Conservation (phyloP, 768 basidiomycete genomes). For the Hygrocybe punicea region DNA sequence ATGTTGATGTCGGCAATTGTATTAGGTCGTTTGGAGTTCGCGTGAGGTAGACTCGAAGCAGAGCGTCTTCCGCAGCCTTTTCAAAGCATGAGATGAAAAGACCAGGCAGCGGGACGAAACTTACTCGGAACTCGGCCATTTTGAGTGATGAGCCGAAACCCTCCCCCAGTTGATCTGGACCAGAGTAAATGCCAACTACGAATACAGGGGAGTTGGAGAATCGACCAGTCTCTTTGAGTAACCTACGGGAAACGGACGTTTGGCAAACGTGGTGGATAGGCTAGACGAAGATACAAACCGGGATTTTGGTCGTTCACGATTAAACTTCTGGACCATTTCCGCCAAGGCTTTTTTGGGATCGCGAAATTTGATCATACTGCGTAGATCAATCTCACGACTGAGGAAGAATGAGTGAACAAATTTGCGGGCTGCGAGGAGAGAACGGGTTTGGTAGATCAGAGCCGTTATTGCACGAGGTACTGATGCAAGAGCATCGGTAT, state of each 20-base stretch:
- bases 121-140: conserved; percentile 92
- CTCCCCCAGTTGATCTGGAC: conserved; percentile 82
- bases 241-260: conserved; percentile 39
- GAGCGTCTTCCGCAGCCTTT: conserved; percentile 82
- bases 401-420: conserved; percentile 91
- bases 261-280: neutral
- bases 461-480: conserved; percentile 85
- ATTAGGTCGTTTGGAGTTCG: conserved; percentile 65
- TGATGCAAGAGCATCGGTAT: conserved; percentile 85
- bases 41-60: conserved; percentile 80
- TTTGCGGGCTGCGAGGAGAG: conserved; percentile 78
- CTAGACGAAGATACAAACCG: conserved; percentile 42
- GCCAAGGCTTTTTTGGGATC: conserved; percentile 77
- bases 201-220: conserved; percentile 87
- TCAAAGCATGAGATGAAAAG: conserved; percentile 5
- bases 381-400: conserved; percentile 76
- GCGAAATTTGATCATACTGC: conserved; percentile 72
- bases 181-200: conserved; percentile 93
- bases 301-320: conserved; percentile 62
- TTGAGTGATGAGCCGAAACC: conserved; percentile 88
- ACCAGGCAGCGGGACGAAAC: conserved; percentile 19
- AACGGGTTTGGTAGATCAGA: conserved; percentile 83
- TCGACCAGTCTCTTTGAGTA: conserved; percentile 91
- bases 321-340: conserved; percentile 68
- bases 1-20: conserved; percentile 71